These are phyloP conservation scores for Penstemon davidsonii DNA, from an alignment of 257 asterid genomes.

Conservation along the genomic window DNA sequence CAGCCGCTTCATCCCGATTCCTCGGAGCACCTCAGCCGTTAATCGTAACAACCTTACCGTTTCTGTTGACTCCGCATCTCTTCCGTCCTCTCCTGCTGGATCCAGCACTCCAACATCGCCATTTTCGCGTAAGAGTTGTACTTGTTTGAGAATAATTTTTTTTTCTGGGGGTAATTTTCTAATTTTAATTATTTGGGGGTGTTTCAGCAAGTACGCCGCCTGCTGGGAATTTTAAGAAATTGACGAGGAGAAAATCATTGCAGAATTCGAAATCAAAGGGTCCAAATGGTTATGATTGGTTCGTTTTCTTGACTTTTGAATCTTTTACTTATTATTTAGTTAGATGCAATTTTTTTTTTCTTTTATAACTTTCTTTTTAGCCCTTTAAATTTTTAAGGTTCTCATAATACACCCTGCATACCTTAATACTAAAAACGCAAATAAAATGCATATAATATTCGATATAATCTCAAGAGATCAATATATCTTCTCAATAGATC, in stretches of 20 bases:
- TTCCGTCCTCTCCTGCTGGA: slow-evolving; percentile 53
- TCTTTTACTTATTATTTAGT: neutral
- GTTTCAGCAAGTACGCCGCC: slow-evolving; percentile 44
- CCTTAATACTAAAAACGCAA: no score
- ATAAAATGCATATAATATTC: no score
- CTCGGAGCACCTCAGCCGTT: slow-evolving; percentile 54
- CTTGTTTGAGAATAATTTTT: neutral
- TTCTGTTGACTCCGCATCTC: slow-evolving; percentile 42
- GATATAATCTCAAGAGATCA: no score
- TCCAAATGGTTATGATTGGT: slow-evolving; percentile 68
- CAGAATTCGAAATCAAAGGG: slow-evolving; percentile 32
- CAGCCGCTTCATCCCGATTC: slow-evolving; percentile 29
- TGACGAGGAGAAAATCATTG: slow-evolving; percentile 44
- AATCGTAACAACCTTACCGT: slow-evolving; percentile 25
- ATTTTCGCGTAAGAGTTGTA: slow-evolving; percentile 47
- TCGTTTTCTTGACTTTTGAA: neutral
- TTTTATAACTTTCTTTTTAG: no score
- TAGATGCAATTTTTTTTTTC: no score
- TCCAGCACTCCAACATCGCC: slow-evolving; percentile 56
- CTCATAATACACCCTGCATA: no score
- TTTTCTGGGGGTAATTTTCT: slow-evolving; percentile 1
- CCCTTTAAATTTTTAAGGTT: no score
- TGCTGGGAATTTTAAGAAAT: slow-evolving; percentile 49
- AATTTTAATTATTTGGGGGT: slow-evolving; percentile 15
- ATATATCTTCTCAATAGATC: no score